Evolutionary conservation across 768 basidiomycete genomes (phyloP).

Genomic region (Suillus alpinus): DNA sequence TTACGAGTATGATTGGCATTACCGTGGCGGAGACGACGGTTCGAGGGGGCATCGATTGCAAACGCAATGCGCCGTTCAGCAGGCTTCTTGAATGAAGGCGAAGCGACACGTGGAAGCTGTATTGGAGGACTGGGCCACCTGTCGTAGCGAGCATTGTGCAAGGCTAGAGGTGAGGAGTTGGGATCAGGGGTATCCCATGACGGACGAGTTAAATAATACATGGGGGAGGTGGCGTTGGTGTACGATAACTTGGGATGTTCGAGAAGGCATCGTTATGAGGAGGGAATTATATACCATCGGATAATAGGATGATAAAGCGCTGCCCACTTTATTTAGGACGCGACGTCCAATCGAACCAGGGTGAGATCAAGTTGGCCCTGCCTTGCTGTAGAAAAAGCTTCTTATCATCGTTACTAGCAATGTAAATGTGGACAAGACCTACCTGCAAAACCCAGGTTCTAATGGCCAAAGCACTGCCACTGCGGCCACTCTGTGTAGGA

Average conservation of each 20-base stretch:
- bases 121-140: conserved; percentile 1
- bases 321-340: background rate
- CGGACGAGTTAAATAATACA: background rate
- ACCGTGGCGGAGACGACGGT: background rate
- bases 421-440: background rate
- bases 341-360: background rate
- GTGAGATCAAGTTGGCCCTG: background rate
- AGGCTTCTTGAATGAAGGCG: background rate
- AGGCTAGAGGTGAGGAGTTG: background rate
- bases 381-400: background rate
- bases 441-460: background rate
- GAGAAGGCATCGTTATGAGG: background rate
- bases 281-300: conserved; percentile 4
- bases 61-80: background rate
- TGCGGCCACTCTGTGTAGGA: too few relatives aligned
- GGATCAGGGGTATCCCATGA: background rate
- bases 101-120: background rate
- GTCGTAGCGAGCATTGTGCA: background rate
- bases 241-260: background rate
- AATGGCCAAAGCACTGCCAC: background rate
- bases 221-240: background rate
- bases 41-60: background rate
- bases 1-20: background rate
- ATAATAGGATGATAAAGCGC: background rate
- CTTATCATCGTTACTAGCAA: too few relatives aligned